Percentiles rank a stretch among this genome's conserved stretches.
Evolutionary conservation across 1,284 basidiomycete genomes (phyloP).

Genomic region (Leccinum solheimii): DNA sequence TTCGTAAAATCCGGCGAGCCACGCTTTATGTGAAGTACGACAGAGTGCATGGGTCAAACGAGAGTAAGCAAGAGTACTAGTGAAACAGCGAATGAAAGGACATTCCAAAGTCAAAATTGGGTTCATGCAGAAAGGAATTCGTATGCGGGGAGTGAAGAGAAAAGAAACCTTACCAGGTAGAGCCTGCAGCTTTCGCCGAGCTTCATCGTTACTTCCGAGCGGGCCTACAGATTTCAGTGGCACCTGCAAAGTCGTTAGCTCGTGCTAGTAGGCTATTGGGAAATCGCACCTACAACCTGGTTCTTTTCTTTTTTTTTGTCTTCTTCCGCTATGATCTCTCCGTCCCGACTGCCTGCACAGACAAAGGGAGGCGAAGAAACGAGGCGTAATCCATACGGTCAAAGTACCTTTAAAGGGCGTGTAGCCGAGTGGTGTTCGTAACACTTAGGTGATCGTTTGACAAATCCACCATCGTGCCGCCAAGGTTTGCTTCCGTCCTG

Average conservation of each 20-base stretch:
- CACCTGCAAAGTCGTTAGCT: neutral
- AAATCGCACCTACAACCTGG: neutral
- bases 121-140: neutral
- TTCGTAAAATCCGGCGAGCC: conserved; percentile 21
- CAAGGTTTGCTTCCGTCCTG: neutral
- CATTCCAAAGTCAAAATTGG: conserved; percentile 3
- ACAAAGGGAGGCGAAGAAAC: conserved; percentile 13
- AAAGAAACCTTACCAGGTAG: conserved; percentile 15
- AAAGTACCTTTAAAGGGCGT: neutral
- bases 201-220: conserved; percentile 4
- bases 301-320: neutral
- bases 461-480: neutral
- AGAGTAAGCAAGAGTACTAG: neutral
- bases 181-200: conserved; percentile 9
- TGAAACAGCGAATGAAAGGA: conserved; percentile 5
- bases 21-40: conserved; percentile 8
- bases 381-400: neutral
- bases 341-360: conserved; percentile 11
- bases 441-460: conserved; percentile 3
- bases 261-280: neutral
- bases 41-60: neutral
- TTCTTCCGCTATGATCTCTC: conserved; percentile 9
- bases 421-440: conserved; percentile 13
- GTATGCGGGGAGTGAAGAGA: neutral
- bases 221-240: neutral